phyloP scores from a whole-genome alignment of 371 early-diverging fungal species.

The Haplosporangium sp. region DNA sequence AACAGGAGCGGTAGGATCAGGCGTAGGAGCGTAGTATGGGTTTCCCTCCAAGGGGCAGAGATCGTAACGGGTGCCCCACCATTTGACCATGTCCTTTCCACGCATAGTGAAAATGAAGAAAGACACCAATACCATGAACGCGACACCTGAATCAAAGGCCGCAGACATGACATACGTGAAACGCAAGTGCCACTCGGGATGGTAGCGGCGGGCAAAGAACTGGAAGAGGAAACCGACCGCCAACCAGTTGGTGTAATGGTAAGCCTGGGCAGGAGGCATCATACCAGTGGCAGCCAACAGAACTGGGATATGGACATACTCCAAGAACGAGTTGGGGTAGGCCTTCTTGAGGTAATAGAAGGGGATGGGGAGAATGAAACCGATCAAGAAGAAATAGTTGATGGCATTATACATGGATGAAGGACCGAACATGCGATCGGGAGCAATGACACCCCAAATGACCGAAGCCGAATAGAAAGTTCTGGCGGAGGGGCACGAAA shows the following conservation, averaged over 20 bases:
- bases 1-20: background rate
- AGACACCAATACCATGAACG: conserved; percentile 62
- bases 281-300: conserved; percentile 36
- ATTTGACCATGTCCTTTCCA: conserved; percentile 3
- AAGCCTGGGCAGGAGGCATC: conserved; percentile 51
- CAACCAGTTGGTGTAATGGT: conserved; percentile 69
- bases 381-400: conserved; percentile 67
- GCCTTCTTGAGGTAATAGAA: conserved; percentile 58
- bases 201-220: conserved; percentile 67
- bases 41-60: conserved; percentile 42
- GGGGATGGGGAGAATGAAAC: conserved; percentile 66
- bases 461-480: conserved; percentile 77
- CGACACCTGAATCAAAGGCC: conserved; percentile 75
- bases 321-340: conserved; percentile 45
- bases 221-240: conserved; percentile 71
- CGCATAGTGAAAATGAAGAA: conserved; percentile 61
- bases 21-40: conserved; percentile 10
- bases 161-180: conserved; percentile 61
- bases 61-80: conserved; percentile 50
- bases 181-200: conserved; percentile 72
- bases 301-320: conserved; percentile 48
- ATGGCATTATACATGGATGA: conserved; percentile 67
- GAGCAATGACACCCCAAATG: conserved; percentile 86
- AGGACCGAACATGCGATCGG: conserved; percentile 75
- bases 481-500: conserved; percentile 71